These are phyloP conservation scores for Lepidium africanum DNA, from an alignment of 345 rosid species.

Conservation along the genomic window DNA sequence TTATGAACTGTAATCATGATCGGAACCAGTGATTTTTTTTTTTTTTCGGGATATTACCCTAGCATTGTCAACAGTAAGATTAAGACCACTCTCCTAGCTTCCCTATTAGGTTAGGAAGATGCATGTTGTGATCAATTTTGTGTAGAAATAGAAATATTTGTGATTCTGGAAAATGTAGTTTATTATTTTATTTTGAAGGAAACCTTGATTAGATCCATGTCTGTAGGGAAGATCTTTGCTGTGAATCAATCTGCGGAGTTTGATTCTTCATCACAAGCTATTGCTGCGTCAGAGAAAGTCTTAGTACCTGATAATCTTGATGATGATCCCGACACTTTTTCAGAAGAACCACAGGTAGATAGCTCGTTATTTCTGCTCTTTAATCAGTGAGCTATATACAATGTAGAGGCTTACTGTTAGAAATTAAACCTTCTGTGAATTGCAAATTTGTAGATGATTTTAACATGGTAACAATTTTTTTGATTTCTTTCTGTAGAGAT, in stretches of 20 bases:
- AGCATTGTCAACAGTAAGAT: neutral
- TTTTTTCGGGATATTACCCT: too few species aligned
- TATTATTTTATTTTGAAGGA: neutral
- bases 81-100: neutral
- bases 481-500: constrained; percentile 27
- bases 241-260: constrained; percentile 44
- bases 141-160: neutral
- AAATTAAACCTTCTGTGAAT: neutral
- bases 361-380: constrained; percentile 3
- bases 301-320: constrained; percentile 52
- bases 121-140: neutral
- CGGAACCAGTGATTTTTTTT: neutral
- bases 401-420: neutral
- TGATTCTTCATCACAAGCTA: constrained; percentile 42
- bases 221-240: constrained; percentile 79
- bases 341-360: constrained; percentile 54
- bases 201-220: constrained; percentile 24
- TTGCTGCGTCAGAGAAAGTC: constrained; percentile 53
- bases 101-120: neutral
- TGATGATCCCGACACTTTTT: constrained; percentile 33
- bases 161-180: neutral
- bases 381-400: constrained; percentile 5
- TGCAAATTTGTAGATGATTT: neutral
- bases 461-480: neutral
- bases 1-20: neutral